A percentile compares a stretch with the other conserved stretches of the same genome.
phyloP scores from a whole-genome alignment of 345 rosid species.

The Conringia planisiliqua region DNA sequence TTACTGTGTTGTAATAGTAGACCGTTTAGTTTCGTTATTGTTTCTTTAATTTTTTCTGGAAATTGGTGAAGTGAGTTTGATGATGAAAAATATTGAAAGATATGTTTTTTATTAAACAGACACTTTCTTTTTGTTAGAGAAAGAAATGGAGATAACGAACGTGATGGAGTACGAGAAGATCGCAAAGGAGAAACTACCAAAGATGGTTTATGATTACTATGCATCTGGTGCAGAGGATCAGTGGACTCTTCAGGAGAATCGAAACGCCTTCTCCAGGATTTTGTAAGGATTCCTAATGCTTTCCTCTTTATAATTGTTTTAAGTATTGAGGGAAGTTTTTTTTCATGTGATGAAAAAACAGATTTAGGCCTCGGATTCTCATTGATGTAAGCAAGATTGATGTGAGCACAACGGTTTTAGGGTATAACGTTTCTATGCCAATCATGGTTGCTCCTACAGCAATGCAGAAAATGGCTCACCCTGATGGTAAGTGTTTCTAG shows the following conservation, averaged over 20 bases:
- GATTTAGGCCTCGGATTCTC: constrained; percentile 91
- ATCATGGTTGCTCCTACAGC: constrained; percentile 97
- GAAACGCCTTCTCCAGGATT: constrained; percentile 82
- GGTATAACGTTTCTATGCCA: constrained; percentile 91
- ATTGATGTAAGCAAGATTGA: constrained; percentile 87
- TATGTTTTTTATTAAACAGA: background rate
- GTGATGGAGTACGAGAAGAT: constrained; percentile 81
- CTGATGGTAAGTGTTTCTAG: constrained; percentile 46
- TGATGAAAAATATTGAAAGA: background rate
- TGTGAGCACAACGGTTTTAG: constrained; percentile 66
- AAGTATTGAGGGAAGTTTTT: background rate
- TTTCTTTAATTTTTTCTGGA: background rate
- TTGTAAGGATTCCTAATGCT: constrained; percentile 42
- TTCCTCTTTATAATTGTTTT: background rate
- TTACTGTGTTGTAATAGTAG: background rate
- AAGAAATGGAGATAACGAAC: constrained; percentile 63
- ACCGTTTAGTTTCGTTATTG: background rate
- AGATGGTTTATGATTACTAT: constrained; percentile 92
- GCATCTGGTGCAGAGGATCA: constrained; percentile 97
- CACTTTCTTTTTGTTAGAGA: too few species aligned
- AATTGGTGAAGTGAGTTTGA: background rate
- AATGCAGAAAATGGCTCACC: constrained; percentile 99
- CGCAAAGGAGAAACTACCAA: constrained; percentile 84
- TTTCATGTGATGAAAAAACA: too few species aligned
- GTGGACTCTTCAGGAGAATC: constrained; percentile 88